phyloP scores from a whole-genome alignment of 805 yeast genomes.

The Saturnispora saitoi region DNA sequence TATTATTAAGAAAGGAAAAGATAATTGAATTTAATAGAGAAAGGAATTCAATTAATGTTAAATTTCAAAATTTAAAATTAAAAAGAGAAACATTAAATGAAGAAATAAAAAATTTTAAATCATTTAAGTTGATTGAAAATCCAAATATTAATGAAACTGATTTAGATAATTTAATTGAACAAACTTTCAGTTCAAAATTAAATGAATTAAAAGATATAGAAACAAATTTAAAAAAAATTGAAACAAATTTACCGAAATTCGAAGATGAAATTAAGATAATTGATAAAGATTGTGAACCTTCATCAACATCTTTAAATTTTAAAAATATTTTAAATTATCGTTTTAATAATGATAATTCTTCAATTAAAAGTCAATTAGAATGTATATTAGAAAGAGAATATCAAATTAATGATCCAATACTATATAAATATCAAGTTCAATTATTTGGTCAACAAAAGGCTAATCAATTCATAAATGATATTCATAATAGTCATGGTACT shows the following conservation, averaged over 20 bases:
- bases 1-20: slow-evolving; percentile 25
- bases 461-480: slow-evolving; percentile 21
- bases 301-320: neutral
- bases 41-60: neutral
- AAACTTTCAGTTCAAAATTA: neutral
- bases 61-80: neutral
- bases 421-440: slow-evolving; percentile 28
- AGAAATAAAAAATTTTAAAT: neutral
- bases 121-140: slow-evolving; percentile 1
- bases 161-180: neutral
- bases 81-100: neutral
- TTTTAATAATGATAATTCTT: neutral
- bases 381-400: slow-evolving; percentile 24
- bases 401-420: slow-evolving; percentile 29
- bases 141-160: neutral
- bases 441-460: slow-evolving; percentile 21
- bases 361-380: neutral
- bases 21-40: slow-evolving; percentile 15
- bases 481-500: slow-evolving; percentile 22
- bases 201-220: neutral
- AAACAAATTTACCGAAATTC: slow-evolving; percentile 5
- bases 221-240: neutral
- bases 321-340: slow-evolving; percentile 3
- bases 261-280: slow-evolving; percentile 11
- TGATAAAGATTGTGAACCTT: slow-evolving; percentile 2